A percentile compares a stretch with the other conserved stretches of the same genome.
phyloP scores from a whole-genome alignment of 164 flowering plant species.

The Aristolochia contorta region DNA sequence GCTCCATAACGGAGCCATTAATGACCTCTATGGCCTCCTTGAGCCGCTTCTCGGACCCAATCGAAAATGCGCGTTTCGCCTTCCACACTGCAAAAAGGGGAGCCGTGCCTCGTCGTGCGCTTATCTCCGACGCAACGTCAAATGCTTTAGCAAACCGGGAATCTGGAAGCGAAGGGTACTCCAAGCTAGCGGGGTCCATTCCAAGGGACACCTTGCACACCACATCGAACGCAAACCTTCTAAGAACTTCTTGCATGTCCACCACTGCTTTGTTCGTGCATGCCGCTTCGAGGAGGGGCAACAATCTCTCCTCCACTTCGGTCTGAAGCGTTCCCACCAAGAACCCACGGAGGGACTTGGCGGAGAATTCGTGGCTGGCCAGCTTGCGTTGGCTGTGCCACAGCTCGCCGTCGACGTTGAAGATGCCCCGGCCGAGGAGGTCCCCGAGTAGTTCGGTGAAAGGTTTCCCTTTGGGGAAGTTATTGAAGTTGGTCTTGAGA shows the following conservation, averaged over 20 bases:
- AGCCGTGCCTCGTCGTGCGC: slow-evolving; percentile 40
- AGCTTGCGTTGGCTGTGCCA: slow-evolving; percentile 56
- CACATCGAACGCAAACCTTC: slow-evolving; percentile 42
- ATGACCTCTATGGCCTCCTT: slow-evolving; percentile 24
- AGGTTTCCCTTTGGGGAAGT: slow-evolving; percentile 64
- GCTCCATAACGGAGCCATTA: slow-evolving; percentile 26
- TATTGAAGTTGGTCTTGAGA: slow-evolving; percentile 48
- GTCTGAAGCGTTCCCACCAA: slow-evolving; percentile 26
- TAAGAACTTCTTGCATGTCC: slow-evolving; percentile 36
- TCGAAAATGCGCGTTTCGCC: slow-evolving; percentile 27
- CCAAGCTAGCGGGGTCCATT: slow-evolving; percentile 35
- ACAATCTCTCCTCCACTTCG: slow-evolving; percentile 31
- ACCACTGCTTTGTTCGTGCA: slow-evolving; percentile 9
- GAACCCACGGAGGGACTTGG: slow-evolving; percentile 36
- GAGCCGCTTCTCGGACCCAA: slow-evolving; percentile 50
- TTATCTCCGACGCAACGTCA: slow-evolving; percentile 42
- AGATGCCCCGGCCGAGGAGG: slow-evolving; percentile 62
- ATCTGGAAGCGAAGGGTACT: too few species aligned
- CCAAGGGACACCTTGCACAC: slow-evolving; percentile 53
- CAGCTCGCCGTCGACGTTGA: slow-evolving; percentile 57
- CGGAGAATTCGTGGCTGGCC: slow-evolving; percentile 52
- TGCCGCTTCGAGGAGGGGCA: slow-evolving; percentile 39
- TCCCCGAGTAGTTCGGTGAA: slow-evolving; percentile 61
- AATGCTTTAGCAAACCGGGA: slow-evolving; percentile 39
- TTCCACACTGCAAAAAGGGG: slow-evolving; percentile 48